A percentile compares a stretch with the other conserved stretches of the same genome.
These are phyloP conservation scores for Phytophthora fragariae DNA, from an alignment of 352 stramenopile genomes.

Conservation along the genomic window DNA sequence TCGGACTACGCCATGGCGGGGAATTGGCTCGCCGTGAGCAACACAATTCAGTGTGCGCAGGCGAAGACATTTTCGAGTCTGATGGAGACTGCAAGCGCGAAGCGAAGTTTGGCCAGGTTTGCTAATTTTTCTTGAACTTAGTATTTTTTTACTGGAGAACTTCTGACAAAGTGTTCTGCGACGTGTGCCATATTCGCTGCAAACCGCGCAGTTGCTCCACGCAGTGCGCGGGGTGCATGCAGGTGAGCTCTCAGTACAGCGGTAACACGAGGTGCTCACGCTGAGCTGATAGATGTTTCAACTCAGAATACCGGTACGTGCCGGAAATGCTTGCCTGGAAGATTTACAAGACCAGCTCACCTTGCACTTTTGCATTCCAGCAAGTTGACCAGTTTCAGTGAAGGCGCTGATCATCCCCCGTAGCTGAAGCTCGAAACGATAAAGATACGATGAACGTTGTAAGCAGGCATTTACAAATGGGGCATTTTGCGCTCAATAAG, in stretches of 20 bases:
- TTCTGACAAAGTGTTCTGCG: neutral
- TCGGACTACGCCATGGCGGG: constrained; percentile 50
- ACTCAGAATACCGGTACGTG: constrained; percentile 36
- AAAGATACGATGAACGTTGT: constrained; percentile 2
- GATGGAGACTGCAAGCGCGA: constrained; percentile 30
- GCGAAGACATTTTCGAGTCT: constrained; percentile 39
- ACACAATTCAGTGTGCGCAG: constrained; percentile 34
- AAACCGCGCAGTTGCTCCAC: constrained; percentile 24
- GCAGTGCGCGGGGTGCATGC: constrained; percentile 37
- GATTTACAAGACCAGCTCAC: constrained; percentile 34
- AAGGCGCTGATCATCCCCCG: constrained; percentile 10
- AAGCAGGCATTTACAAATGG: neutral
- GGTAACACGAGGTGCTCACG: neutral
- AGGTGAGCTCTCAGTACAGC: constrained; percentile 22
- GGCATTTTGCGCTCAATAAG: no score
- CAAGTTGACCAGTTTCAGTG: constrained; percentile 24
- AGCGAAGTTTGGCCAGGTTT: constrained; percentile 30
- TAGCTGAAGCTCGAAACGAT: constrained; percentile 5
- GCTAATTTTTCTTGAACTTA: neutral
- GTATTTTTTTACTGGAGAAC: neutral
- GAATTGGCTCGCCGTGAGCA: constrained; percentile 47
- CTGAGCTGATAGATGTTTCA: neutral
- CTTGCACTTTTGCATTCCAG: no score
- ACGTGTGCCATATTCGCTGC: constrained; percentile 35
- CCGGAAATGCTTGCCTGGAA: constrained; percentile 35